Conservation (phyloP, 1,284 basidiomycete species). For the Ceratobasidium sp. region DNA sequence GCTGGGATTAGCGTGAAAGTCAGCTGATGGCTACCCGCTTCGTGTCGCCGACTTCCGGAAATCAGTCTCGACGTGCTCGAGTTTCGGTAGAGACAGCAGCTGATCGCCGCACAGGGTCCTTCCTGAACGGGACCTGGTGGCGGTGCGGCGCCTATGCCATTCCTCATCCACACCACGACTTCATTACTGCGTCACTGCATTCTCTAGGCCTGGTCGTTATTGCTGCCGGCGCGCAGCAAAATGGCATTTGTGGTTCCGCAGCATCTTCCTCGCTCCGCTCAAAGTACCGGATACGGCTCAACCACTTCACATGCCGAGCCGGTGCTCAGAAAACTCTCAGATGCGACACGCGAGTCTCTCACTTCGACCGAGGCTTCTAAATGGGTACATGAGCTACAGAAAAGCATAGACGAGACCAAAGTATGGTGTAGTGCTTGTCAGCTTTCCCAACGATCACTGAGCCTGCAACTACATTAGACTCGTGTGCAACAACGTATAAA, state of each 20-base stretch:
- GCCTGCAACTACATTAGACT: slow-evolving; percentile 52
- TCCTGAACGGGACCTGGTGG: not conserved
- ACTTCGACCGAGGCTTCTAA: slow-evolving; percentile 65
- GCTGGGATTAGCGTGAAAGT: not conserved
- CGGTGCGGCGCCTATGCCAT: not conserved
- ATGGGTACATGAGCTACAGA: slow-evolving; percentile 75
- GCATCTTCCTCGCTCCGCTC: slow-evolving; percentile 70
- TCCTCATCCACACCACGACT: not conserved
- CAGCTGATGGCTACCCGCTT: slow-evolving; percentile 1
- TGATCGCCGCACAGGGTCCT: not conserved
- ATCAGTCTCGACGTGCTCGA: not conserved
- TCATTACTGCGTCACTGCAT: not conserved
- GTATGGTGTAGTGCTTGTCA: slow-evolving; percentile 51
- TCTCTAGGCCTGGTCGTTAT: not conserved
- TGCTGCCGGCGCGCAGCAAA: not conserved
- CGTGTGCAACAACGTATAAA: slow-evolving; percentile 73
- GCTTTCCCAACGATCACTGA: slow-evolving; percentile 30
- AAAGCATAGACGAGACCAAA: slow-evolving; percentile 70
- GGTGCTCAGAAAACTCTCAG: slow-evolving; percentile 71
- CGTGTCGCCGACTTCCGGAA: not conserved
- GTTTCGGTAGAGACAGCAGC: not conserved
- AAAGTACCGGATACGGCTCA: slow-evolving; percentile 59
- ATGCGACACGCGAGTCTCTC: slow-evolving; percentile 62
- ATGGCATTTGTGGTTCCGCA: slow-evolving; percentile 77
- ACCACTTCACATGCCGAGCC: slow-evolving; percentile 40